Evolutionary conservation across 441 rosid species (phyloP).

Genomic region (Biscutella laevigata): DNA sequence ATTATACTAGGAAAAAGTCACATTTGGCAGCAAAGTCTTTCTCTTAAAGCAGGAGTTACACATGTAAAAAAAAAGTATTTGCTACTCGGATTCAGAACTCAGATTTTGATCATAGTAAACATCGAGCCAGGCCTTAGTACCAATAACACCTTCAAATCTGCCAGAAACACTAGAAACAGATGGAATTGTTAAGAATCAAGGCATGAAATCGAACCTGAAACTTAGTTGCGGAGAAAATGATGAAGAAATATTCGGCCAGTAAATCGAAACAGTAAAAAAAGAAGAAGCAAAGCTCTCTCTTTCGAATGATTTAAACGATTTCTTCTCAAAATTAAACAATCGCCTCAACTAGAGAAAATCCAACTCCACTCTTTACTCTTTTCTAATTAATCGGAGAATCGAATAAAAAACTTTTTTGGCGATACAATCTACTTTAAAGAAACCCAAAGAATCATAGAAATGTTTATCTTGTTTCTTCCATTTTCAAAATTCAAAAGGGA

Average conservation of each 20-base stretch:
- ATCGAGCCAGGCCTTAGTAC: constrained; percentile 3
- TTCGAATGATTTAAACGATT: too few relatives aligned
- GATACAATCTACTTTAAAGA: constrained; percentile 6
- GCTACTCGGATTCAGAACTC: too few relatives aligned
- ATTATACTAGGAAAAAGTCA: not conserved
- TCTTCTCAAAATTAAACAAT: constrained; percentile 36
- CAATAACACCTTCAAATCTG: constrained; percentile 22
- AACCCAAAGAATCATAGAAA: not conserved
- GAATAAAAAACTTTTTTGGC: not conserved
- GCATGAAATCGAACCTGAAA: constrained; percentile 14
- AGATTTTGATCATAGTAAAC: too few relatives aligned
- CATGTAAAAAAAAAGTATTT: not conserved
- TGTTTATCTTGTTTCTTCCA: too few relatives aligned
- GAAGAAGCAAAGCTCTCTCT: too few relatives aligned
- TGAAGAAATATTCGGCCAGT: too few relatives aligned
- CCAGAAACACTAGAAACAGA: constrained; percentile 16
- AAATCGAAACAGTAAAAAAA: too few relatives aligned
- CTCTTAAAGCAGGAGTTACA: not conserved
- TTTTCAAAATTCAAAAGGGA: constrained; percentile 7
- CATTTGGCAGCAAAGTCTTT: constrained; percentile 6
- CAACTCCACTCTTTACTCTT: not conserved
- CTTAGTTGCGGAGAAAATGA: too few relatives aligned
- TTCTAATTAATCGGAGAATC: constrained; percentile 10
- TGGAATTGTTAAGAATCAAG: not conserved
- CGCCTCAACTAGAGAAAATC: constrained; percentile 1